Base-by-base conservation (phyloP, 2,329 filamentous ascomycete genomes). In the Trichophyton verrucosum region DNA sequence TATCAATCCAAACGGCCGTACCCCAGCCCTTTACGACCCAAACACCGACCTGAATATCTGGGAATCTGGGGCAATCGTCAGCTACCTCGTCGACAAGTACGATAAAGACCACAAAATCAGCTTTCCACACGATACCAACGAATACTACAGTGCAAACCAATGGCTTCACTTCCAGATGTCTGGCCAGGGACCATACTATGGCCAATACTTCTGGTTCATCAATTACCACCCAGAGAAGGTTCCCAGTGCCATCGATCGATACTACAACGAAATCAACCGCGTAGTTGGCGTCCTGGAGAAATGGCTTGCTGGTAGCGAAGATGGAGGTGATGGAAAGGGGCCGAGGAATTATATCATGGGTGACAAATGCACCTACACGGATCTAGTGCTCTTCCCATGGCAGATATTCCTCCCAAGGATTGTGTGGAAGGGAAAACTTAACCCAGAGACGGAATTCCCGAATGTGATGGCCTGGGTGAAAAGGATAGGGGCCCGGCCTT, bases 51-150 rank as follows among this genome's bases (percentile, higher is more conserved):
- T 81, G 44, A 75, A 73, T 0, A 71, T 79, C 46, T 81, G 77
- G 75, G 78, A 81, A 66, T 77, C 75, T 15, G 77, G 76, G 24
- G 79, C 80, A 9, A 79, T 80, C 65, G 66, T 81, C 61, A 73
- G 77, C 61, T 81, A 74, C 58, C 67, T 75, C 2, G 61, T 72
- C 60, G 73, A 75, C 33, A 69, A 65, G 9, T 80, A 80, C 69
- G 77, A 81, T 67, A 74, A 66, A 42, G 66, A 74, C 6, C 65
- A 73, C 42, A 75, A 71, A 60, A 64, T 80, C 61, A 74, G 71
- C 62, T 80, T 76, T 67, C 65, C 68, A 3, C 66, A 68, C 4
- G 67, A 69, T n/a, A 65, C 69, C 20, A 66, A 66, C 0, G 71
- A 76, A 60, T 68, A 73, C 46, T 72, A 72, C 60, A 70, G 67